Evolutionary conservation across 805 yeast genomes (phyloP), one percentile per base, ranked within the genome.

Genomic region (Metschnikowia baotianmanensis): DNA sequence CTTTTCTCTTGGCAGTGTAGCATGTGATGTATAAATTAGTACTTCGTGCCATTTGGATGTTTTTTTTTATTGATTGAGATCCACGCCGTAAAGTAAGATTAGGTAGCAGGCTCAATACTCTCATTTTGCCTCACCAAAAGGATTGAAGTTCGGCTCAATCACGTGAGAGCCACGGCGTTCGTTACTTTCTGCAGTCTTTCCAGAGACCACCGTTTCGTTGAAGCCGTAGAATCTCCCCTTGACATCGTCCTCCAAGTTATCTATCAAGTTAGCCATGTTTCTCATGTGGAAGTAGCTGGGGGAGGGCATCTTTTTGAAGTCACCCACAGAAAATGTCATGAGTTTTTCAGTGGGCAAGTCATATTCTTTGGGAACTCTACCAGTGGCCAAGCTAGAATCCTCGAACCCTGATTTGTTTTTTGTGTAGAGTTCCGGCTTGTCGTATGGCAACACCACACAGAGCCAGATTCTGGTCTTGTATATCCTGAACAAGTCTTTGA

Each of bases 261-360:
- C 63, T 26, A 77, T 60, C 47, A 77, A 65, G 52, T 73, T 76
- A 34, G 58, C 52, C 47, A 77, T 68, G 42, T 76, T 75, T 30
- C 66, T 65, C 52, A 72, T 71, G 48, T 77, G 83, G 65, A 77
- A 77, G 52, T 71, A 73, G 41, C 67, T 71, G 11, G 80, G 77
- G 18, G 53, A 51, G 4, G 64, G 46, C 36, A 76, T 58, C 31
- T 60, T 63, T 13, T 58, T 61, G 42, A 77, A 63, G 41, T 72
- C 76, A 31, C 67, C 70, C 17, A 71, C 62, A 1, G 69, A 65
- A 29, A 75, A 74, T 40, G 70, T 65, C 44, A 68, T 56, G 21
- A 68, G 56, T 52, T 65, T 67, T 13, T 67, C 74, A 43, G 65
- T 62, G n/a, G 61, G 40, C 31, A 69, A 52, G 27, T 61, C 64